These are phyloP conservation scores for Clonostachys rhizophaga DNA, from an alignment of 2,329 filamentous ascomycete species.

Conservation along the genomic window DNA sequence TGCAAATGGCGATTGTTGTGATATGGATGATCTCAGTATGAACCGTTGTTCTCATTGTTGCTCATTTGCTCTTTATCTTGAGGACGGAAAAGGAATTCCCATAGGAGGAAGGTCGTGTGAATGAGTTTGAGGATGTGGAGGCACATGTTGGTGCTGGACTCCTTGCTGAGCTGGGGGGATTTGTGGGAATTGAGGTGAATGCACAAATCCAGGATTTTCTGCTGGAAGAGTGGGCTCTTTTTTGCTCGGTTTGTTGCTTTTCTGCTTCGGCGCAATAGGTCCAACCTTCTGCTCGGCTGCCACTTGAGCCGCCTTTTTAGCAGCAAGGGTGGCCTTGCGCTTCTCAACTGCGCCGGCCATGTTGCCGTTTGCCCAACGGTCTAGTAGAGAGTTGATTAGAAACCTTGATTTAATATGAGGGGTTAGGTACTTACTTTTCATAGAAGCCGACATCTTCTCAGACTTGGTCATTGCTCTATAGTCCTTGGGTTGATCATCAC, in stretches of 20 bases:
- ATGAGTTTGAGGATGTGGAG: background rate
- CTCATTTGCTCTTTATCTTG: too few species aligned
- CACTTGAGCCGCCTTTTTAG: slow-evolving; percentile 48
- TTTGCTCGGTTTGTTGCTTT: slow-evolving; percentile 21
- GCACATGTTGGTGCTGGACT: background rate
- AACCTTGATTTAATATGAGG: background rate
- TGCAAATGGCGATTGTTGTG: too few species aligned
- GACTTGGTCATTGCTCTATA: slow-evolving; percentile 60
- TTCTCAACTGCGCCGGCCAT: slow-evolving; percentile 58
- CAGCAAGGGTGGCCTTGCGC: slow-evolving; percentile 53
- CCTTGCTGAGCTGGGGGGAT: background rate
- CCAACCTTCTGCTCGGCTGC: slow-evolving; percentile 29
- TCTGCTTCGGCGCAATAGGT: slow-evolving; percentile 28
- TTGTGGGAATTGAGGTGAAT: slow-evolving; percentile 9
- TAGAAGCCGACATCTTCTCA: slow-evolving; percentile 62
- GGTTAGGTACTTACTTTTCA: slow-evolving; percentile 47
- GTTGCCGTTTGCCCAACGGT: slow-evolving; percentile 55
- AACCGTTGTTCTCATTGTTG: too few species aligned
- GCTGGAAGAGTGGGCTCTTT: slow-evolving; percentile 15
- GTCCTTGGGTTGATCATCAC: slow-evolving; percentile 40
- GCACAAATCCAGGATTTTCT: slow-evolving; percentile 3
- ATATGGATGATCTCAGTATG: too few species aligned
- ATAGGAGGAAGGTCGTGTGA: background rate
- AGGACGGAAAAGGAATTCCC: too few species aligned
- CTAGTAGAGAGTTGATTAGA: slow-evolving; percentile 20